Evolutionary conservation across 2,329 filamentous ascomycete genomes (phyloP), one percentile per base, ranked within the genome.

Genomic region (Exophiala viscosa): DNA sequence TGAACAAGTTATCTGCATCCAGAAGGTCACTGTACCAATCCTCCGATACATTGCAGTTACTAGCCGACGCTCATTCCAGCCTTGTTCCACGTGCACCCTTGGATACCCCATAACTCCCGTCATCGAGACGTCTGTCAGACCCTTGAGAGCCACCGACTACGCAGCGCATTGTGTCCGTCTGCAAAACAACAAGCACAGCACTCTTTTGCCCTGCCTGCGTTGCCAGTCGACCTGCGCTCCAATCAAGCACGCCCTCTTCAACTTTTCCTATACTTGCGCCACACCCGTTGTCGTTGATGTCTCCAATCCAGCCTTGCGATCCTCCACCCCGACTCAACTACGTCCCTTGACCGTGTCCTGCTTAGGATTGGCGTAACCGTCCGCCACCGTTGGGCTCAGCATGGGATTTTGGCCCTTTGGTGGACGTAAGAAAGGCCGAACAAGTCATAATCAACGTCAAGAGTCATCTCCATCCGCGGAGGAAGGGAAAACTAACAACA

Each of bases 371-470:
- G 33, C 18, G 35, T 14, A 38, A 23, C 20, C 32, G 38, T 46
- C 46, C 42, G 46, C 33, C 33, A 33, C 40, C 40, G 46, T 43
- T 48, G 56, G 56, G 39, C 50, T 50, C 54, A 63, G 48, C 36
- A 63, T 63, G 60, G 60, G 60, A 55, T 60, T 63, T 57, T 63
- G 60, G 60, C 58, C 59, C 23, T 63, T 63, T 39, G 59, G 60
- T 32, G 59, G 54, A 54, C 55, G 55, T 46, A 61, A 60, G 51
- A 63, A 58, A 52, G 43, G 45, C 54, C 58, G 58, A 38, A 41
- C 44, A 33, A 54, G 48, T 31, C 45, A 49, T 31, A 36, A 31
- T 31, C 49, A 55, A 46, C 49, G 55, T 33, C 50, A 56, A 53
- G 38, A 43, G 9, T 48, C 18, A 39, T 42, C 54, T 18, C 50